These are phyloP conservation scores for Calonectria multiphialidica DNA, from an alignment of 2,329 filamentous ascomycete species.

Conservation along the genomic window DNA sequence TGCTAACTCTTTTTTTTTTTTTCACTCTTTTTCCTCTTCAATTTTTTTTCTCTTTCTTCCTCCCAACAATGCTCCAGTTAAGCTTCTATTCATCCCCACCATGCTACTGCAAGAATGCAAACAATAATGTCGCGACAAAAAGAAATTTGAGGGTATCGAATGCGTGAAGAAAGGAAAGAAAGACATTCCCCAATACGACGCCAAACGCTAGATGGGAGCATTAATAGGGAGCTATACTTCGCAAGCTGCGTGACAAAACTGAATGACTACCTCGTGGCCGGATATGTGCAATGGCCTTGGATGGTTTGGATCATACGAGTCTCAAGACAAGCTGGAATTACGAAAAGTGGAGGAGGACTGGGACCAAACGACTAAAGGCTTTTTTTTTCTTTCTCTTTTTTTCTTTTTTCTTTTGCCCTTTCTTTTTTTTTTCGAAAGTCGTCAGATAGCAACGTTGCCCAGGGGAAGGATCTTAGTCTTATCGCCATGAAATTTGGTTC, in stretches of 20 bases:
- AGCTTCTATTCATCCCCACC: conserved; percentile 11
- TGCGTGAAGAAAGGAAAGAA: conserved; percentile 8
- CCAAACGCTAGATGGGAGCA: conserved; percentile 3
- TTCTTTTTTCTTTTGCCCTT: neutral
- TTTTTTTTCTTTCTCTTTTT: neutral
- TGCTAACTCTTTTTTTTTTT: conserved; percentile 11
- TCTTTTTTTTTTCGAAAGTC: neutral
- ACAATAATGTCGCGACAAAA: conserved; percentile 17
- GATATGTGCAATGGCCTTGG: conserved; percentile 39
- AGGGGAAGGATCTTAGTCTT: conserved; percentile 72
- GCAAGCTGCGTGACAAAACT: conserved; percentile 17
- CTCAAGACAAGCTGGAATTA: conserved; percentile 30
- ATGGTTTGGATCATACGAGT: conserved; percentile 22
- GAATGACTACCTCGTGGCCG: conserved; percentile 14
- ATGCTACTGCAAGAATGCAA: conserved; percentile 15
- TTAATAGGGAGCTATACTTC: conserved; percentile 19
- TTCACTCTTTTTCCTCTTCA: conserved; percentile 3
- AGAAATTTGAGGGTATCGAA: conserved; percentile 31
- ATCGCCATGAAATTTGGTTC: conserved; percentile 74
- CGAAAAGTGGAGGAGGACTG: conserved; percentile 17
- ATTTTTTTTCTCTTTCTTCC: conserved; percentile 7
- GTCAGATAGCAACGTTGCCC: conserved; percentile 58
- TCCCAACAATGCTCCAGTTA: neutral
- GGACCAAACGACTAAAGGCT: conserved; percentile 4
- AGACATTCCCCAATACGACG: neutral